Evolutionary conservation across 495 filamentous ascomycete genomes (phyloP).

Genomic region (Xylaria scruposa): DNA sequence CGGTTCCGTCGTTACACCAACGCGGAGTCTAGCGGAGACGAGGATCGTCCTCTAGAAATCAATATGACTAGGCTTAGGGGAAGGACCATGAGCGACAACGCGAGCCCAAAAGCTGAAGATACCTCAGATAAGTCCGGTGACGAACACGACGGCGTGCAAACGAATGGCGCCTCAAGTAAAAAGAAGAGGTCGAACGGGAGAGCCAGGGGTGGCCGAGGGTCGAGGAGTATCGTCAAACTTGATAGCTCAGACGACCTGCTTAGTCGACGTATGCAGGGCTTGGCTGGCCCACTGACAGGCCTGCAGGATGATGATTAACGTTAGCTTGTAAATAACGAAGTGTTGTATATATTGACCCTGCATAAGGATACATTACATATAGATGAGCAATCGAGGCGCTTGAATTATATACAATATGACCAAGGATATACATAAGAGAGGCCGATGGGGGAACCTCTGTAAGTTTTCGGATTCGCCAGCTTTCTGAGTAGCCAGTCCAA

Average conservation of each 20-base stretch:
- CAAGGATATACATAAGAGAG: not conserved
- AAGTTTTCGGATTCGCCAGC: not conserved
- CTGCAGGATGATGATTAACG: slow-evolving; percentile 53
- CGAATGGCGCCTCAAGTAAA: slow-evolving; percentile 42
- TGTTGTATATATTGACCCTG: slow-evolving; percentile 19
- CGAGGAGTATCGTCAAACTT: slow-evolving; percentile 72
- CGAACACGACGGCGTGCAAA: slow-evolving; percentile 25
- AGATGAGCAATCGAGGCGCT: not conserved
- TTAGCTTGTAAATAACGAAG: not conserved
- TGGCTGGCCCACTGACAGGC: slow-evolving; percentile 81
- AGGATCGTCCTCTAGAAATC: slow-evolving; percentile 84
- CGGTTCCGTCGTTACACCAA: slow-evolving; percentile 46
- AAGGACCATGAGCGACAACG: slow-evolving; percentile 31
- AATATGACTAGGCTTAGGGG: slow-evolving; percentile 55
- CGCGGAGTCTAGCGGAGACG: slow-evolving; percentile 76
- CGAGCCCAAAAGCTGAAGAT: slow-evolving; percentile 39
- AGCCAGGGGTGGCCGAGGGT: slow-evolving; percentile 44
- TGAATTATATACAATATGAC: not conserved
- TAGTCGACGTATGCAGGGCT: slow-evolving; percentile 81
- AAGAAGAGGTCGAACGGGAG: slow-evolving; percentile 43
- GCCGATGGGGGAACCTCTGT: not conserved
- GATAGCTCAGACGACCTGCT: slow-evolving; percentile 86
- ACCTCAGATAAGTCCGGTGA: slow-evolving; percentile 26
- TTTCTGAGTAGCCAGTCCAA: not conserved
- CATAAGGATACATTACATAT: slow-evolving; percentile 6